These are phyloP conservation scores for Suillus variegatus DNA, from an alignment of 768 basidiomycete species.

Conservation along the genomic window DNA sequence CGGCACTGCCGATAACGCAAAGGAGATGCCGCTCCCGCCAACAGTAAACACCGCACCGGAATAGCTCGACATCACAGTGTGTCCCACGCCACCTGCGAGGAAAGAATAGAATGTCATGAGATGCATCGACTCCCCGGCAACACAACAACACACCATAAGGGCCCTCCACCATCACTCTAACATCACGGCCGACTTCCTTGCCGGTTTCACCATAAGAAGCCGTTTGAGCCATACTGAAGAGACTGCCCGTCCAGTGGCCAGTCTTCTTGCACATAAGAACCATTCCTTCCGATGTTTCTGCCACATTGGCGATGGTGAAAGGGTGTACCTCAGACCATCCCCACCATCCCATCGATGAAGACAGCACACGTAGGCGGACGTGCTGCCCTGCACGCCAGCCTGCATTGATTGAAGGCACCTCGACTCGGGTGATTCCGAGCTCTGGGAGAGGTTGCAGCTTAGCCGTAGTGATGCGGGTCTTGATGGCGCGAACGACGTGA, in stretches of 20 bases:
- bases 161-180: conserved; percentile 47
- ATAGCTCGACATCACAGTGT: conserved; percentile 49
- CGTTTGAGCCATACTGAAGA: conserved; percentile 42
- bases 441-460: conserved; percentile 46
- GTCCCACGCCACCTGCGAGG: conserved; percentile 40
- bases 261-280: conserved; percentile 51
- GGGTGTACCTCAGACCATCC: conserved; percentile 51
- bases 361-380: conserved; percentile 51
- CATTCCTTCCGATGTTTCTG: conserved; percentile 44
- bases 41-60: conserved; percentile 56
- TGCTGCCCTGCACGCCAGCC: conserved; percentile 67
- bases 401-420: conserved; percentile 42
- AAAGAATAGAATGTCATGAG: background rate
- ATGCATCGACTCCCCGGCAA: background rate
- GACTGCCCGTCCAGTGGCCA: conserved; percentile 50
- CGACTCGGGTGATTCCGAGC: conserved; percentile 47
- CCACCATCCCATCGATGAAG: conserved; percentile 38
- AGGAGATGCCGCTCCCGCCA: conserved; percentile 65
- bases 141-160: conserved; percentile 39
- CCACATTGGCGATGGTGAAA: conserved; percentile 50
- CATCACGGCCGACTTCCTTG: conserved; percentile 19
- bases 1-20: conserved; percentile 49
- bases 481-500: conserved; percentile 44
- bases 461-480: conserved; percentile 47
- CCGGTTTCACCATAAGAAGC: conserved; percentile 26